Conservation (phyloP, 495 filamentous ascomycete species). For the Podospora anserina region DNA sequence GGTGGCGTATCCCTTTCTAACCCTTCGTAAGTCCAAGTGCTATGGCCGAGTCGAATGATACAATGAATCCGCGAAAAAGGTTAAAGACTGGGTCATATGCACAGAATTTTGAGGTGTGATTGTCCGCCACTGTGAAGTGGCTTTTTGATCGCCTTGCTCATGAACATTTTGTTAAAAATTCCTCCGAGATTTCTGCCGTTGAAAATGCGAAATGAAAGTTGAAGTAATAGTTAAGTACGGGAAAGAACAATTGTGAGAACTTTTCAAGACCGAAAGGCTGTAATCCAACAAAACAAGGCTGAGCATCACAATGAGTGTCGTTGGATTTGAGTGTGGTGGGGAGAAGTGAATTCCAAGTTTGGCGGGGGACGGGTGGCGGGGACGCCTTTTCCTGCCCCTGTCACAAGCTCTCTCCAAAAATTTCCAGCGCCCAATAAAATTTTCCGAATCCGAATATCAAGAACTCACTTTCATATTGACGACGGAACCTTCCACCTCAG, state of each 20-base stretch:
- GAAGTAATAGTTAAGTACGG: neutral
- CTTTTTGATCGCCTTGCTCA: neutral
- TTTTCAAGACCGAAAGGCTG: neutral
- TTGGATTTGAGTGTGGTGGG: neutral
- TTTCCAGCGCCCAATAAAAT: constrained; percentile 22
- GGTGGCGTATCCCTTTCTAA: neutral
- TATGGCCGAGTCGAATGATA: neutral
- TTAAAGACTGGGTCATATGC: neutral
- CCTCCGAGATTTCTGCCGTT: neutral
- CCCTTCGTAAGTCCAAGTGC: neutral
- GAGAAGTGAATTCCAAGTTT: neutral
- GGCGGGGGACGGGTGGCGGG: constrained; percentile 9
- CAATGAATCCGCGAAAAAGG: neutral
- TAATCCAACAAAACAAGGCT: neutral
- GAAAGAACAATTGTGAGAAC: neutral
- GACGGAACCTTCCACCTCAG: constrained; percentile 12
- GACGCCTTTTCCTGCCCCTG: neutral
- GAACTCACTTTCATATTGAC: constrained; percentile 2
- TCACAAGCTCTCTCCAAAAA: neutral
- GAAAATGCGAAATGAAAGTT: neutral
- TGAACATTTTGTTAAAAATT: neutral
- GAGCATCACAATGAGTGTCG: neutral
- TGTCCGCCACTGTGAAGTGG: neutral
- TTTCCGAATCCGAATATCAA: constrained; percentile 17
- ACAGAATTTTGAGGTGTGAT: neutral